Conservation (phyloP, 176 grass and related monocot genomes). For the Hsuehochloa calcarea region DNA sequence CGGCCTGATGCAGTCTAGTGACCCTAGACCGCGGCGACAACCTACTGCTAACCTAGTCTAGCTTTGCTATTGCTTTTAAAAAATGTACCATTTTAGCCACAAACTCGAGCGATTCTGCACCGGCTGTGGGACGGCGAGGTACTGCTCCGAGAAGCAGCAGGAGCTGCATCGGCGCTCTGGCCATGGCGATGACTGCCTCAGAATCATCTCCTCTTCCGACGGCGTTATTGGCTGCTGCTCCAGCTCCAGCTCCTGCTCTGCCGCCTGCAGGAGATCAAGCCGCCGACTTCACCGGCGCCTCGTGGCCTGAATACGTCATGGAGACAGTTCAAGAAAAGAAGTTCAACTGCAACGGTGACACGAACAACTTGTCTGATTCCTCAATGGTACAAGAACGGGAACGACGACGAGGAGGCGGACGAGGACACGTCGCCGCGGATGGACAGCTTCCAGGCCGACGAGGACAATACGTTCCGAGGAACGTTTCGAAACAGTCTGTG, state of each 20-base stretch:
- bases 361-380: background rate
- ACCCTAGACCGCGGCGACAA: too few relatives aligned
- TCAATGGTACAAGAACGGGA: slow-evolving; percentile 14
- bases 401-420: slow-evolving; percentile 33
- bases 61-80: too few relatives aligned
- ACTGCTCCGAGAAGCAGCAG: slow-evolving; percentile 56
- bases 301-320: slow-evolving; percentile 56
- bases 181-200: slow-evolving; percentile 41
- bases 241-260: background rate
- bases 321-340: slow-evolving; percentile 15
- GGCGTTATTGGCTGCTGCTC: background rate
- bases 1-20: too few relatives aligned
- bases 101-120: slow-evolving; percentile 26
- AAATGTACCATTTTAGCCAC: too few relatives aligned
- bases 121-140: slow-evolving; percentile 25
- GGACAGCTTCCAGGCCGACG: slow-evolving; percentile 55
- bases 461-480: too few relatives aligned
- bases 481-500: too few relatives aligned
- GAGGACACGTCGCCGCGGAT: background rate
- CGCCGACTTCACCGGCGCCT: slow-evolving; percentile 5
- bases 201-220: background rate
- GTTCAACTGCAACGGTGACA: background rate
- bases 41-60: too few relatives aligned
- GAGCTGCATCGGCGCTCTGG: slow-evolving; percentile 39
- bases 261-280: background rate